phyloP scores from a whole-genome alignment of 2,329 filamentous ascomycete species.

The Nannizzia gypsea region DNA sequence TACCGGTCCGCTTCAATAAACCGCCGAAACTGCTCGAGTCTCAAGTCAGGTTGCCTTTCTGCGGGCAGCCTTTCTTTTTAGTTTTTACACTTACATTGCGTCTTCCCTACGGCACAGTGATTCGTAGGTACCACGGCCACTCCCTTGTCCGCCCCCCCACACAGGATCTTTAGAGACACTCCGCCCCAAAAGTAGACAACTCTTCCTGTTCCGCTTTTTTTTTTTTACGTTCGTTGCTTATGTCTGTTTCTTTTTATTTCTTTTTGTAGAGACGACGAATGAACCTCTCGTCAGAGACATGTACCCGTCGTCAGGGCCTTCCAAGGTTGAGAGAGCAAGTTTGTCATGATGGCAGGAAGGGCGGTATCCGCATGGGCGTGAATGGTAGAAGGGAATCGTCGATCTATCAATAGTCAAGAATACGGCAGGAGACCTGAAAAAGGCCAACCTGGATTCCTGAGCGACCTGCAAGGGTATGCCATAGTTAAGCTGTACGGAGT shows the following conservation, averaged over 20 bases:
- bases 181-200: neutral
- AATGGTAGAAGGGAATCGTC: neutral
- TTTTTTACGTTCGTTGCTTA: neutral
- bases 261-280: neutral
- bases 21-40: neutral
- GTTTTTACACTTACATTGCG: neutral
- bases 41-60: neutral
- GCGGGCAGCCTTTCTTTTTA: neutral
- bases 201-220: neutral
- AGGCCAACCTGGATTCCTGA: neutral
- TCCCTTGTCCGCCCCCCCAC: neutral
- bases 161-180: neutral
- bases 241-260: neutral
- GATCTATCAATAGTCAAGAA: conserved; percentile 1
- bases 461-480: neutral
- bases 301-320: neutral
- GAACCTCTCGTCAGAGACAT: neutral
- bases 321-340: neutral
- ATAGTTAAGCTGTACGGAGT: neutral
- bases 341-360: neutral
- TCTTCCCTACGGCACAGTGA: neutral
- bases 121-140: neutral
- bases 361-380: neutral
- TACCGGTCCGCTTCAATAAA: neutral
- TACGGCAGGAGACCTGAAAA: neutral